Conservation (phyloP, 306 rosid genomes). For the Crotalaria pallida region DNA sequence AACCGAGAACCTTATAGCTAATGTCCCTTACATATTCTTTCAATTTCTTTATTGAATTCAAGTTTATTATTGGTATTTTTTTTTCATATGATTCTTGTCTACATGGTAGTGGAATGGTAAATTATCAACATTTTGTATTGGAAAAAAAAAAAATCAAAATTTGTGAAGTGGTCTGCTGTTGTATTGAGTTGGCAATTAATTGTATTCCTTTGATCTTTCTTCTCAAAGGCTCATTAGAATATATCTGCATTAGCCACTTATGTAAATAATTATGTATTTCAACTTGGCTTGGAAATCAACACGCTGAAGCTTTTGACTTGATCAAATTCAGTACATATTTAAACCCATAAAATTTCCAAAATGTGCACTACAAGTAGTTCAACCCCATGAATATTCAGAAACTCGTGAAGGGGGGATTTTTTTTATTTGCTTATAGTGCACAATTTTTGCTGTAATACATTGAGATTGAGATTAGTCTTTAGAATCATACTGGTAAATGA, state of each 20-base stretch:
- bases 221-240: neutral
- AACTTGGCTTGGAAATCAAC: neutral
- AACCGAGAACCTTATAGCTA: slow-evolving; percentile 12
- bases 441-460: no score
- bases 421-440: no score
- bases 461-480: no score
- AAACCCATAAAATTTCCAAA: neutral
- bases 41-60: slow-evolving; percentile 41
- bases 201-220: slow-evolving; percentile 15
- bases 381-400: neutral
- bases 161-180: slow-evolving; percentile 21
- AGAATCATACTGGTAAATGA: no score
- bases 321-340: neutral
- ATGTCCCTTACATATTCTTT: slow-evolving; percentile 49
- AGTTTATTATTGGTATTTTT: slow-evolving; percentile 17
- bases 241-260: neutral
- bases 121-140: neutral
- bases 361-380: neutral
- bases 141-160: neutral
- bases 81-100: slow-evolving; percentile 28
- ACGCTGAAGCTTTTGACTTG: neutral
- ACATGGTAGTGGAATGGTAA: slow-evolving; percentile 24
- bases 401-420: neutral
- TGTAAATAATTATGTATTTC: slow-evolving; percentile 1
- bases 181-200: slow-evolving; percentile 16